Evolutionary conservation across 2,329 filamentous ascomycete species (phyloP).

Genomic region (Penicillium janthinellum): DNA sequence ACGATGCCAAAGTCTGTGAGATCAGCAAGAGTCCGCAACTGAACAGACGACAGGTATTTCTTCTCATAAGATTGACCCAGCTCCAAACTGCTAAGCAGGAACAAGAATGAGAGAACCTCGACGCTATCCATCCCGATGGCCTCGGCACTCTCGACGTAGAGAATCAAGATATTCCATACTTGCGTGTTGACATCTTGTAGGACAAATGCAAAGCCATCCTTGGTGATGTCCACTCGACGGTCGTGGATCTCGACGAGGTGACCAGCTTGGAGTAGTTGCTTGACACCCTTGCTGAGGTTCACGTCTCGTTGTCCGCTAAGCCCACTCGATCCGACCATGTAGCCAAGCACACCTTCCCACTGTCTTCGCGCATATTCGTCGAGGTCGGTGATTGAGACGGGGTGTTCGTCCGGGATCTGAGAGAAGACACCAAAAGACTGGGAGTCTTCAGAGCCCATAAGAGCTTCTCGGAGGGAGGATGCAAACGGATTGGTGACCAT

Average conservation of each 20-base stretch:
- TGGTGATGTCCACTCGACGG: slow-evolving; percentile 72
- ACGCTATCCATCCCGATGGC: slow-evolving; percentile 78
- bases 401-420: slow-evolving; percentile 60
- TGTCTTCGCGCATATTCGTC: slow-evolving; percentile 84
- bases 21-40: slow-evolving; percentile 85
- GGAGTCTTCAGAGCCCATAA: slow-evolving; percentile 83
- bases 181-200: slow-evolving; percentile 95
- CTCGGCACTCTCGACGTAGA: slow-evolving; percentile 86
- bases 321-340: slow-evolving; percentile 70
- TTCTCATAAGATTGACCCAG: slow-evolving; percentile 91
- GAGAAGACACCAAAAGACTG: slow-evolving; percentile 90
- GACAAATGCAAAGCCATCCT: slow-evolving; percentile 91
- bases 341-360: slow-evolving; percentile 96
- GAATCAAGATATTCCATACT: slow-evolving; percentile 90
- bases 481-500: slow-evolving; percentile 80
- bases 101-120: slow-evolving; percentile 93
- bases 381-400: slow-evolving; percentile 70
- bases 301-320: slow-evolving; percentile 51
- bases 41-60: slow-evolving; percentile 75
- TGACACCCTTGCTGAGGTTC: slow-evolving; percentile 73
- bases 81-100: slow-evolving; percentile 90
- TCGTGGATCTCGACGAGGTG: slow-evolving; percentile 70
- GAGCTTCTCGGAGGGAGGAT: slow-evolving; percentile 77
- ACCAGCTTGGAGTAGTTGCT: slow-evolving; percentile 77
- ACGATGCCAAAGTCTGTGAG: slow-evolving; percentile 92